These are phyloP conservation scores for Beauveria caledonica DNA, from an alignment of 2,329 filamentous ascomycete genomes.

Conservation along the genomic window DNA sequence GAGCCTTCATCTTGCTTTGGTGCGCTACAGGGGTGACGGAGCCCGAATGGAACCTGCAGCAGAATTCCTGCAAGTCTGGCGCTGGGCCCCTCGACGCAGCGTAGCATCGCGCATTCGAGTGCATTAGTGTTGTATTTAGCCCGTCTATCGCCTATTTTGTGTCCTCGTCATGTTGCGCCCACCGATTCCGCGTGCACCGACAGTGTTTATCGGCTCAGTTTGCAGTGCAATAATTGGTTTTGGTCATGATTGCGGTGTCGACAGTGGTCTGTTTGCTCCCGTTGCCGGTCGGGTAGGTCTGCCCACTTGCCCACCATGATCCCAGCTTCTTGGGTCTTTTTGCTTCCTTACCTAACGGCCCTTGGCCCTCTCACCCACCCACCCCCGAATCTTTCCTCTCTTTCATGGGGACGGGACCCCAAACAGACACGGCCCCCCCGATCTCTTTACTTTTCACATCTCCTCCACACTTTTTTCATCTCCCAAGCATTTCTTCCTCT, in stretches of 20 bases:
- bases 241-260: too few relatives aligned
- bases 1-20: background rate
- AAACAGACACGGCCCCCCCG: conserved; percentile 7
- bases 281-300: too few relatives aligned
- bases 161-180: background rate
- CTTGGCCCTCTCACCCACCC: background rate
- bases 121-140: conserved; percentile 1
- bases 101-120: background rate
- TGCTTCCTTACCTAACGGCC: conserved; percentile 1
- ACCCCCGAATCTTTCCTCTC: conserved; percentile 6
- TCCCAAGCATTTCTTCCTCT: background rate
- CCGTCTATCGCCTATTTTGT: conserved; percentile 1
- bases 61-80: background rate
- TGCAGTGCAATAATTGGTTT: too few relatives aligned
- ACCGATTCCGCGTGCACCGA: too few relatives aligned
- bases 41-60: background rate
- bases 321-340: background rate
- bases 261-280: too few relatives aligned
- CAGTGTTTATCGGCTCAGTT: background rate
- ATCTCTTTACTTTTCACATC: conserved; percentile 3
- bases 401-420: conserved; percentile 8
- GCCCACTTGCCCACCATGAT: background rate
- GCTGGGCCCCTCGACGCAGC: background rate
- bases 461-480: conserved; percentile 7
- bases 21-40: background rate